A percentile compares a stretch with the other conserved stretches of the same genome.
Conservation (phyloP, 208 protist genomes). For the Phytomonas francai region DNA sequence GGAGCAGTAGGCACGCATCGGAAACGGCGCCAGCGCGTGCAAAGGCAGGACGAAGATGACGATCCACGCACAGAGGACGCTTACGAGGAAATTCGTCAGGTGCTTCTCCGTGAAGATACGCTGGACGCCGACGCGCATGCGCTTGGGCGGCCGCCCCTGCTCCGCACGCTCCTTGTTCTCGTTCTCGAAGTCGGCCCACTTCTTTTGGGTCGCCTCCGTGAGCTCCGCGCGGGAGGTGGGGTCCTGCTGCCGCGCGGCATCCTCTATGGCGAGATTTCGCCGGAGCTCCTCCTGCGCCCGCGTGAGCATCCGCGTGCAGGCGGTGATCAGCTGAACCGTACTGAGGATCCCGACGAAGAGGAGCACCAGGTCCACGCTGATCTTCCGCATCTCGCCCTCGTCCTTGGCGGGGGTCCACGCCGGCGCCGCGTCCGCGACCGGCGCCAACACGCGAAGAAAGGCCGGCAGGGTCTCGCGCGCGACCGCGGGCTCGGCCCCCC, state of each 20-base stretch:
- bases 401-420: too few species aligned
- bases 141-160: constrained; percentile 15
- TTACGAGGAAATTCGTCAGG: constrained; percentile 39
- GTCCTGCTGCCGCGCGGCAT: constrained; percentile 3
- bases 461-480: too few species aligned
- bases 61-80: constrained; percentile 15
- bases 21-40: constrained; percentile 28
- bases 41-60: constrained; percentile 23
- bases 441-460: too few species aligned
- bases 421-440: too few species aligned
- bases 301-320: constrained; percentile 20
- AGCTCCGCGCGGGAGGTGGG: constrained; percentile 15
- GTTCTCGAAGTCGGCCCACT: constrained; percentile 12
- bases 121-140: constrained; percentile 17
- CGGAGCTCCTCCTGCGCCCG: constrained; percentile 14
- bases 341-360: constrained; percentile 26
- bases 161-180: constrained; percentile 23
- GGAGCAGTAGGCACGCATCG: constrained; percentile 36
- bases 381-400: constrained; percentile 9
- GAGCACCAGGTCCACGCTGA: constrained; percentile 49
- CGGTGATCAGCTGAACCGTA: constrained; percentile 23
- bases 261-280: constrained; percentile 8
- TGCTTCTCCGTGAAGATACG: constrained; percentile 30
- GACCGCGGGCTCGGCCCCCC: too few species aligned
- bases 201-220: constrained; percentile 13